Evolutionary conservation across 148 eudicot genomes (phyloP), one percentile per base, ranked within the genome.

Genomic region (Chenopodium suecicum): DNA sequence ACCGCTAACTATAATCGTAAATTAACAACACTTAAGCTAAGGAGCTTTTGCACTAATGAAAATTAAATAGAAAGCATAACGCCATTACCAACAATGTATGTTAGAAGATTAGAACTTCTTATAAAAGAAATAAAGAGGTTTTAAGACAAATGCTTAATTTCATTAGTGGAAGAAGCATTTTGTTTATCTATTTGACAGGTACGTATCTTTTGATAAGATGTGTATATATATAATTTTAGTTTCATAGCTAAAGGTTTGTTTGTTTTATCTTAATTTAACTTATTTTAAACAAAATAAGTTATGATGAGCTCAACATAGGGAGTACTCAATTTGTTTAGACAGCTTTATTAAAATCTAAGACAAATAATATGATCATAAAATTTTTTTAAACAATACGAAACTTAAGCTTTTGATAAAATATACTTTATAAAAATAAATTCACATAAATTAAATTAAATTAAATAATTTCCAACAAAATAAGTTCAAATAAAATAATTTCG

Each of bases 141-240:
- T 77, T 58, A 62, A 44, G 22, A 77, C 52, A 82, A 70, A 48
- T 75, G 20, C 22, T 79, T 44, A 19, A 77, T 3, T 77, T 9
- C 20, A 19, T 60, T 80, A 80, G 80, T 84, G 80, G 80, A 80
- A 84, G 70, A 54, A 77, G 68, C 70, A 81, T 66, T 84, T 81
- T 50, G 78, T 78, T 63, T 48, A 76, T 9, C 44, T 19, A 69
- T 46, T 52, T 72, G 69, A 84, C 83, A 84, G 54, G 71, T 80
- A 31, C 32, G 32, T 1, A 75, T 14, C 46, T 68, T 31, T 76
- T 46, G 20, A n/a, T 58, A 41, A 41, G 44, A 69, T 16, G 34
- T 34, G 0, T 34, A 34, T 34, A 2, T 3, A 2, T 34, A 2
- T 34, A 2, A 2, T 80, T 80, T 62, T 67, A 52, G 69, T n/a